Percentiles rank a stretch among this genome's conserved stretches.
These are phyloP conservation scores for Suillus hirtellus DNA, from an alignment of 768 basidiomycete genomes.

Conservation along the genomic window DNA sequence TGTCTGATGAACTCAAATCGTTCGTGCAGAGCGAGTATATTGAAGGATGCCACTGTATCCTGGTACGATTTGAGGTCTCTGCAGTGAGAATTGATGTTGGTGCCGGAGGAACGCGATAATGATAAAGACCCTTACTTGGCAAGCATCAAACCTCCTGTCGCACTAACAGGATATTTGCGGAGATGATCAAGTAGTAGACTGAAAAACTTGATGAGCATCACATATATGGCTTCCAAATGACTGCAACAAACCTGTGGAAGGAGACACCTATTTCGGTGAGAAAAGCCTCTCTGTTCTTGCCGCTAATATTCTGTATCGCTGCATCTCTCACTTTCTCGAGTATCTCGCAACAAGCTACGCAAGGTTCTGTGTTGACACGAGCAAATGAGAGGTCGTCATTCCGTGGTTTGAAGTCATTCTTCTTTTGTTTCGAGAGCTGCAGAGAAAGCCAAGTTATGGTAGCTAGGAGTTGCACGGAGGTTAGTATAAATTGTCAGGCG, in stretches of 20 bases:
- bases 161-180: slow-evolving; percentile 94
- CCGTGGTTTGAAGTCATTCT: slow-evolving; percentile 93
- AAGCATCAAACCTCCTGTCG: slow-evolving; percentile 95
- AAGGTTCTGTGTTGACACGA: slow-evolving; percentile 92
- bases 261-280: slow-evolving; percentile 91
- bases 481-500: neutral
- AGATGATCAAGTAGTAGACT: slow-evolving; percentile 93
- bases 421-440: slow-evolving; percentile 90
- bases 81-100: slow-evolving; percentile 11
- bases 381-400: slow-evolving; percentile 97
- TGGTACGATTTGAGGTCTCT: slow-evolving; percentile 98
- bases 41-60: slow-evolving; percentile 82
- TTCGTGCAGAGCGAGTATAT: slow-evolving; percentile 81
- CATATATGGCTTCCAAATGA: neutral
- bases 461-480: slow-evolving; percentile 38
- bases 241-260: slow-evolving; percentile 73
- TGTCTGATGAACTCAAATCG: slow-evolving; percentile 98
- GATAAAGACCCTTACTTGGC: slow-evolving; percentile 70
- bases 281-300: slow-evolving; percentile 92
- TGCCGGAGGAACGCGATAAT: slow-evolving; percentile 4
- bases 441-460: slow-evolving; percentile 72
- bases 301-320: slow-evolving; percentile 75
- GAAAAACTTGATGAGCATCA: slow-evolving; percentile 3
- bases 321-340: slow-evolving; percentile 80
- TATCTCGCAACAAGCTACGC: slow-evolving; percentile 79